These are phyloP conservation scores for Yarrowia galli DNA, from an alignment of 1,139 yeast species.

Conservation along the genomic window DNA sequence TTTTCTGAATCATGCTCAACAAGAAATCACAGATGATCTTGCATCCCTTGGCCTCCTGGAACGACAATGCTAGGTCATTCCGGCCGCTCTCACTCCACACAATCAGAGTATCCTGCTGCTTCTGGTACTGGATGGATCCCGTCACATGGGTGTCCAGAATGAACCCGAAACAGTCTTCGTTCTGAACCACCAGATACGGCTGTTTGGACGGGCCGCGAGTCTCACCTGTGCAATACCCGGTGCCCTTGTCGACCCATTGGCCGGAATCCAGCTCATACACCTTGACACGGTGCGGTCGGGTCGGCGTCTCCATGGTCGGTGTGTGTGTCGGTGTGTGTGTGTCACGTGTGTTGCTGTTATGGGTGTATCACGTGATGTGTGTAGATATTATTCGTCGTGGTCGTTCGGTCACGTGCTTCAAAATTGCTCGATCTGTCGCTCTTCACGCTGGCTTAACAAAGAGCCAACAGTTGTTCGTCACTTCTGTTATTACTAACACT, in stretches of 20 bases:
- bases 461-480: no score
- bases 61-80: conserved; percentile 84
- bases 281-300: conserved; percentile 78
- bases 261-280: conserved; percentile 82
- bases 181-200: conserved; percentile 48
- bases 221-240: conserved; percentile 87
- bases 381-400: not conserved
- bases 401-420: no score
- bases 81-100: conserved; percentile 91
- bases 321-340: no score
- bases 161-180: conserved; percentile 68
- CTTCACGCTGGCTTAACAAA: no score
- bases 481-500: conserved; percentile 1
- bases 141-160: conserved; percentile 69
- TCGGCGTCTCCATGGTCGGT: conserved; percentile 49
- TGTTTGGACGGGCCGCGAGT: conserved; percentile 2
- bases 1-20: conserved; percentile 65
- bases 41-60: conserved; percentile 93
- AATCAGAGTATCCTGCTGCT: conserved; percentile 92
- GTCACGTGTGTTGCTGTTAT: no score
- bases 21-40: conserved; percentile 81
- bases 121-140: conserved; percentile 83
- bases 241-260: conserved; percentile 92
- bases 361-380: not conserved
- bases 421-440: no score